Evolutionary conservation across 495 filamentous ascomycete genomes (phyloP), one percentile per base, ranked within the genome.

Genomic region (Pseudomonodictys pantanalensis): DNA sequence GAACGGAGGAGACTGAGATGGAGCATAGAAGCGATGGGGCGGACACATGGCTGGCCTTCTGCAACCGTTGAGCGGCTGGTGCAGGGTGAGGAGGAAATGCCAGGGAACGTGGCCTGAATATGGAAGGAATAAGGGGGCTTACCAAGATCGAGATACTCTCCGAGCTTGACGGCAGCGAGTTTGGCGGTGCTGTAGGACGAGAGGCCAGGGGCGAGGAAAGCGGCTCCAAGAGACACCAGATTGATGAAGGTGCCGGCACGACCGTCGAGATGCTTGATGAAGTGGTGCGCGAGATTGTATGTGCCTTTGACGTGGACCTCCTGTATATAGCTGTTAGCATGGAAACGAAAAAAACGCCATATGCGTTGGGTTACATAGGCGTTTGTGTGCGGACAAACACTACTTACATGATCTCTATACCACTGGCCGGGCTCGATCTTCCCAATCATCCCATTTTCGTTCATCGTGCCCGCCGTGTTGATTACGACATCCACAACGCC

Each of bases 301-400:
- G 69, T 61, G 20, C 78, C 78, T 32, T 75, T 75, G 17, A 77
- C 46, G 64, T 79, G 77, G 38, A 75, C 64, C 59, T 80, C 76
- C 74, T 74, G 17, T 26, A n/a, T 15, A 10, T 15, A 18, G 10
- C 29, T n/a, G 8, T 58, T 32, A 39, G 23, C 44, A 25, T 22
- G 2, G 3, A 3, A 48, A 17, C 23, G 15, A 26, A 2, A 17
- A 1, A 2, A 2, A 5, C 11, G 22, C 20, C 28, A 9, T 15
- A 8, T n/a, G 3, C 28, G 22, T 29, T 50, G 15, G 22, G n/a
- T 5, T 4, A 30, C 28, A 3, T 4, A 12, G 23, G 38, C 1
- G 10, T 25, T 8, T 10, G 23, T 20, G 10, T 32, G 12, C 2
- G 47, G 51, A 9, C n/a, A n/a, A n/a, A n/a, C n/a, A n/a, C n/a